Conservation (phyloP, 2,329 filamentous ascomycete genomes). For the Alternaria panax region DNA sequence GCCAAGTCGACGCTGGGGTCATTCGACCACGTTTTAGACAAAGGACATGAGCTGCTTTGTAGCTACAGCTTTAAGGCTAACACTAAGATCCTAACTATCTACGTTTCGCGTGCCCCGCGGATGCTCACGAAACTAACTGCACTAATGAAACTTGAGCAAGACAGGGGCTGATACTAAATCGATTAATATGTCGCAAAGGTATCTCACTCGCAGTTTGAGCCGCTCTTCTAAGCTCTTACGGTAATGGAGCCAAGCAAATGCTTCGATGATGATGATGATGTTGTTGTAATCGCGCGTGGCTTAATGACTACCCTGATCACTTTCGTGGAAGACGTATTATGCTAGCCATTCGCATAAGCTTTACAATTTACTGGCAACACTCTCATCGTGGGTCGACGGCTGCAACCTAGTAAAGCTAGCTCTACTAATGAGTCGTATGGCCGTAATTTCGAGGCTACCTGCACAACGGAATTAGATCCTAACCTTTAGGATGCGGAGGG, state of each 20-base stretch:
- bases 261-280: not conserved
- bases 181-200: not conserved
- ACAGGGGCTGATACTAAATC: not conserved
- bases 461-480: not conserved
- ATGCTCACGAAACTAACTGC: not conserved
- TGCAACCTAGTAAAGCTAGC: not conserved
- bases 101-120: not conserved
- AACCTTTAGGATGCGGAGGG: constrained; percentile 5
- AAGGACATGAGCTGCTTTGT: not conserved
- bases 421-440: not conserved
- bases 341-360: not conserved
- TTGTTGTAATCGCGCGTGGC: not conserved
- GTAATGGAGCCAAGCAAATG: not conserved
- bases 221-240: not conserved
- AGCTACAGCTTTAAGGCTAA: not conserved
- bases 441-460: not conserved
- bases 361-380: not conserved
- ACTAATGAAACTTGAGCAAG: not conserved
- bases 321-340: not conserved
- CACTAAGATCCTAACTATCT: not conserved
- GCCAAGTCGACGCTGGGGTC: not conserved
- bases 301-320: not conserved
- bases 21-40: not conserved
- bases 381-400: not conserved
- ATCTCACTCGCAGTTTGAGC: not conserved